Evolutionary conservation across 1,284 basidiomycete species (phyloP).

Genomic region (Leccinum fallax): DNA sequence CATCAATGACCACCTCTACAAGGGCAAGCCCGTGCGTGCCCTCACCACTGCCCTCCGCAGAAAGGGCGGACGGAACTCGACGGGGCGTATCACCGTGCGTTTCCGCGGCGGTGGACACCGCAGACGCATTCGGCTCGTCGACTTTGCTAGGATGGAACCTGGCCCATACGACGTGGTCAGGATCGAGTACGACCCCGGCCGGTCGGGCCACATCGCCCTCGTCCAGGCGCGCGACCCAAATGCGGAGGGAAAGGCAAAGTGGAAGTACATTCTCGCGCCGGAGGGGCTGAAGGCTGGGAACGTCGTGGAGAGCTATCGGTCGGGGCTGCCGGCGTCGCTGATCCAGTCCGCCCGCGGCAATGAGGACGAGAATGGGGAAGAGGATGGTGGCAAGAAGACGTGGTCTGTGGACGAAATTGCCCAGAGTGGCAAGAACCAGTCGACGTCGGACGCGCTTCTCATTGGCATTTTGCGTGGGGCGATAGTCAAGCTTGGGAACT

Average conservation of each 20-base stretch:
- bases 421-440: slow-evolving; percentile 24
- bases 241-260: slow-evolving; percentile 51
- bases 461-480: slow-evolving; percentile 85
- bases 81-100: slow-evolving; percentile 88
- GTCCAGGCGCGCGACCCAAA: slow-evolving; percentile 61
- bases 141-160: slow-evolving; percentile 78
- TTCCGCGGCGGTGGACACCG: slow-evolving; percentile 92
- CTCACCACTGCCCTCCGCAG: slow-evolving; percentile 85
- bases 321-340: slow-evolving; percentile 77
- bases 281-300: slow-evolving; percentile 90
- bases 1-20: slow-evolving; percentile 80
- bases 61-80: slow-evolving; percentile 85
- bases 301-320: slow-evolving; percentile 85
- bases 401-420: slow-evolving; percentile 26
- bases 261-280: slow-evolving; percentile 91
- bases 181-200: slow-evolving; percentile 96
- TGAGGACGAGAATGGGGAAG: slow-evolving; percentile 34
- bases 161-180: slow-evolving; percentile 90
- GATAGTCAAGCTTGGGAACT: slow-evolving; percentile 91
- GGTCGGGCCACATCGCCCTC: slow-evolving; percentile 93
- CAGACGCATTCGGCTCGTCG: slow-evolving; percentile 83
- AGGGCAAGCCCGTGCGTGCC: slow-evolving; percentile 78
- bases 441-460: slow-evolving; percentile 50
- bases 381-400: slow-evolving; percentile 26
- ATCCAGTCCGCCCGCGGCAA: slow-evolving; percentile 60